Base-by-base conservation (phyloP, 2,329 filamentous ascomycete genomes). In the Daldinia eschscholtzii region DNA sequence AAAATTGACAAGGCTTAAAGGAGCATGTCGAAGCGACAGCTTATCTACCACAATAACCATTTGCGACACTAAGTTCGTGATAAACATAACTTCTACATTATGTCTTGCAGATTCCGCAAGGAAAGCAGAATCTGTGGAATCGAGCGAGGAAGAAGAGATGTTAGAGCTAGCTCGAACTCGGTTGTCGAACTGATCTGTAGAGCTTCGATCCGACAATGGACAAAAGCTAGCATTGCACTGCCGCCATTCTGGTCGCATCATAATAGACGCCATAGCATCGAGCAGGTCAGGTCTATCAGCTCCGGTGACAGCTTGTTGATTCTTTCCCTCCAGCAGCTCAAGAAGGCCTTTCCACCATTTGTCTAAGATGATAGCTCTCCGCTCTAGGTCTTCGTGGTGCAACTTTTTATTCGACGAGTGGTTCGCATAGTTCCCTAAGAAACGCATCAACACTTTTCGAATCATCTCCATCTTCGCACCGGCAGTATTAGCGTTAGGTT, bases 181-280 rank as follows among this genome's bases (percentile, higher is more conserved):
- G 72, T 79, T 79, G 39, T 80, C 83, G 20, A 82, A 79, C 20
- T 79, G 79, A 69, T 87, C 86, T 41, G 77, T 79, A 1, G 83
- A 82, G 35, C 81, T 83, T 53, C 89, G 87, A 46, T 90, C 86
- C 12, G 80, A 82, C 30, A 92, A 79, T 0, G 91, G 88, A 64
- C 88, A 87, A 76, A 92, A 91, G 20, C 86, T 88, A 3, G 89
- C 89, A 0, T 91, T 92, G 28, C 90, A 87, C 60, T 91, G 85
- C 69, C 93, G 89, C 94, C 94, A 98, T 81, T 98, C 94, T 0
- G 91, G 89, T 53, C 94, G 88, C 80, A 92, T 91, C 94, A 97
- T 97, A 76, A 98, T 89, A 60, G 91, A 88, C 56, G 91, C 89
- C 23, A 92, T 86, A 4, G 89, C 92, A 76, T 97, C 94, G 35